phyloP scores from a whole-genome alignment of 225 moss, liverwort and hornwort genomes.

The Marchantia paleacea region DNA sequence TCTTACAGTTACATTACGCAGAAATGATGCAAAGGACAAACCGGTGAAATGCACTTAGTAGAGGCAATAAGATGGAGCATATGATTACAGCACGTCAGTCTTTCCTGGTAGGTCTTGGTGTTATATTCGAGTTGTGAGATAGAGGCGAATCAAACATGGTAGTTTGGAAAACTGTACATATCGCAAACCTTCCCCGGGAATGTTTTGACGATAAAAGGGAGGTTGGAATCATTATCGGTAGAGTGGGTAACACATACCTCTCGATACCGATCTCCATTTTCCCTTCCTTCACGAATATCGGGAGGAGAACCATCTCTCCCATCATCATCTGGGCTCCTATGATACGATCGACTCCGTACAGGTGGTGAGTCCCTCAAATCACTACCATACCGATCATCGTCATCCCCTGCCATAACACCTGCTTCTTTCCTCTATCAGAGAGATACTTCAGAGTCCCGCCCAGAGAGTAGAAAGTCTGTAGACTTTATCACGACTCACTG shows the following conservation, averaged over 20 bases:
- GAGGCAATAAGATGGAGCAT: too few species aligned
- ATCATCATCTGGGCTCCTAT: constrained; percentile 53
- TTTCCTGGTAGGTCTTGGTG: too few species aligned
- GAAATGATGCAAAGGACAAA: too few species aligned
- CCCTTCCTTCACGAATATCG: constrained; percentile 44
- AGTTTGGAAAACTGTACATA: too few species aligned
- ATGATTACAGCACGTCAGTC: too few species aligned
- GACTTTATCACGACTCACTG: neutral
- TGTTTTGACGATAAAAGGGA: too few species aligned
- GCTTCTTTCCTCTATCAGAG: neutral
- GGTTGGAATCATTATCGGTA: neutral
- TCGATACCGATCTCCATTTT: constrained; percentile 59
- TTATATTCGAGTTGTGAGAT: too few species aligned
- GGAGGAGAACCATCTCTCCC: constrained; percentile 45
- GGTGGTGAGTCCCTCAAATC: constrained; percentile 57
- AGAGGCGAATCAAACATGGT: too few species aligned
- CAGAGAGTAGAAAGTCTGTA: neutral
- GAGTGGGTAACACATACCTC: constrained; percentile 41
- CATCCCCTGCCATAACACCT: constrained; percentile 67
- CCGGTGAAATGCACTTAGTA: too few species aligned
- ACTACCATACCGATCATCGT: constrained; percentile 60
- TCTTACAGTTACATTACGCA: too few species aligned
- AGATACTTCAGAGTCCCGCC: neutral
- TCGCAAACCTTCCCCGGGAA: too few species aligned
- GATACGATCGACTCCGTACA: constrained; percentile 44